Conservation (phyloP, 371 early-diverging fungal genomes). For the Amoeboaphelidium occidentale region DNA sequence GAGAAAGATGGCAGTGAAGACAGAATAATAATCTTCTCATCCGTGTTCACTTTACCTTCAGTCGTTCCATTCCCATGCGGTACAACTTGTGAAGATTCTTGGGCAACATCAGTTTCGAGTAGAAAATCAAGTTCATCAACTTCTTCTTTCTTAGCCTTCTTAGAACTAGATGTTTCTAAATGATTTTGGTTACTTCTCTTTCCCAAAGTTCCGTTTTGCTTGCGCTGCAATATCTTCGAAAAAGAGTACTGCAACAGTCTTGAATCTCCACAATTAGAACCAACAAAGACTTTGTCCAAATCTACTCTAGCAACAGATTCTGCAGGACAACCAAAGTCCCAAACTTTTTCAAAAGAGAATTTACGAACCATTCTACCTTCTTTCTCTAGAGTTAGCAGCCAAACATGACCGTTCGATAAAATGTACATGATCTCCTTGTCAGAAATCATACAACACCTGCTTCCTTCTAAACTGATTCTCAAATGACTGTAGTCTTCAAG, state of each 20-base stretch:
- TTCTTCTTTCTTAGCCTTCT: too few relatives aligned
- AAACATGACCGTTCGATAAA: neutral
- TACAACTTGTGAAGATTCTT: too few relatives aligned
- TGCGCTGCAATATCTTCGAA: too few relatives aligned
- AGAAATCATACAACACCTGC: neutral
- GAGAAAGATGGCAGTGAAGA: too few relatives aligned
- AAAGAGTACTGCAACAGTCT: slow-evolving; percentile 47
- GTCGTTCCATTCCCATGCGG: too few relatives aligned
- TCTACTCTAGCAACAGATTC: slow-evolving; percentile 7
- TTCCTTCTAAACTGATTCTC: neutral
- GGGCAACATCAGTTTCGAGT: too few relatives aligned
- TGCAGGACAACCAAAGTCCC: slow-evolving; percentile 1
- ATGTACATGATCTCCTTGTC: neutral
- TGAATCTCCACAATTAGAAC: slow-evolving; percentile 50
- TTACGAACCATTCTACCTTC: slow-evolving; percentile 8
- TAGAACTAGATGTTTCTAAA: too few relatives aligned
- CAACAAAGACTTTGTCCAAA: slow-evolving; percentile 45
- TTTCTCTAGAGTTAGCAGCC: slow-evolving; percentile 13
- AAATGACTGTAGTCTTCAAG: neutral
- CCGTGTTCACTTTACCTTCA: too few relatives aligned
- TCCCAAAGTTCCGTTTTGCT: too few relatives aligned
- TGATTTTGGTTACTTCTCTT: too few relatives aligned
- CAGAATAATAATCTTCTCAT: too few relatives aligned
- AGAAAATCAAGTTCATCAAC: too few relatives aligned
- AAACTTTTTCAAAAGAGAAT: slow-evolving; percentile 9